phyloP scores from a whole-genome alignment of 805 yeast genomes.

The Grigorovia jiainica region DNA sequence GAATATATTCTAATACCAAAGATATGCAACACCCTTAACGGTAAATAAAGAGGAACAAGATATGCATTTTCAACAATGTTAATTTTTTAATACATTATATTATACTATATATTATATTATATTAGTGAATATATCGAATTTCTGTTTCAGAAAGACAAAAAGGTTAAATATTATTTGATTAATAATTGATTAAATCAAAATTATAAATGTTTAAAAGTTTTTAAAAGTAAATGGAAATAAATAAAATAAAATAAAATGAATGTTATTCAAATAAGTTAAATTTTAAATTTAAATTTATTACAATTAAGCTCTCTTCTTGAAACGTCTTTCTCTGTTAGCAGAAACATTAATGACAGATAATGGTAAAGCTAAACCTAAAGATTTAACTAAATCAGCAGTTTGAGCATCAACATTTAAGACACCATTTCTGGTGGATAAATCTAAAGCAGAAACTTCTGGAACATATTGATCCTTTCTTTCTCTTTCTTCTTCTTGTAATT shows the following conservation, averaged over 20 bases:
- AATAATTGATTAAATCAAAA: background rate
- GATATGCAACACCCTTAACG: too few species aligned
- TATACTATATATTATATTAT: background rate
- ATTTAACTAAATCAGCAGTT: slow-evolving; percentile 89
- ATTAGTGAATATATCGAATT: background rate
- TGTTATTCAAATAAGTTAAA: background rate
- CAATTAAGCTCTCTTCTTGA: slow-evolving; percentile 73
- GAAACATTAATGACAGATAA: slow-evolving; percentile 78
- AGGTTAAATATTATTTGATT: background rate
- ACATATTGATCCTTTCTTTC: slow-evolving; percentile 99
- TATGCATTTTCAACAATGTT: background rate
- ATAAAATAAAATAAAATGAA: background rate
- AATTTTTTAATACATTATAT: background rate
- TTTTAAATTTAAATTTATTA: background rate
- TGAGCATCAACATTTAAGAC: slow-evolving; percentile 95
- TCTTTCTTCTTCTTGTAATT: slow-evolving; percentile 99
- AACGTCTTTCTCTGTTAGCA: slow-evolving; percentile 87
- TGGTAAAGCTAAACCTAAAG: slow-evolving; percentile 87
- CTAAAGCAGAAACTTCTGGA: slow-evolving; percentile 99
- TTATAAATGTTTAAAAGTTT: background rate
- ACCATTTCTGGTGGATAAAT: slow-evolving; percentile 91
- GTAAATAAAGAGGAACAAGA: too few species aligned
- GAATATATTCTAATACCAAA: too few species aligned
- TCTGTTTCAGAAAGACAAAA: background rate
- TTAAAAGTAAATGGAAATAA: background rate